Conservation (phyloP, 2,329 filamentous ascomycete species). For the Cytospora mali region DNA sequence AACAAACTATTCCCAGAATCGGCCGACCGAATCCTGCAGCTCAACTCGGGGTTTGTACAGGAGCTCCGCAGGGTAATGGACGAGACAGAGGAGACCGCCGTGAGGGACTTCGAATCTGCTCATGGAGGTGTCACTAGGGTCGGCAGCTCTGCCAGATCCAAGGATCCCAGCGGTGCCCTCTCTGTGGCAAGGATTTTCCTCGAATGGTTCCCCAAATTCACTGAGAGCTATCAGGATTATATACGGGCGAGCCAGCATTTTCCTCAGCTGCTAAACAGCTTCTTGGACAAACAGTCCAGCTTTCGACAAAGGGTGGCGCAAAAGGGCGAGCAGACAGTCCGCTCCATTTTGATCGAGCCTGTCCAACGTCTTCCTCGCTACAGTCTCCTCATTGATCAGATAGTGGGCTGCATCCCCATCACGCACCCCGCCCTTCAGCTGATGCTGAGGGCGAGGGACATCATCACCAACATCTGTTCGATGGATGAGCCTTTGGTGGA, state of each 20-base stretch:
- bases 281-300: slow-evolving; percentile 79
- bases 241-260: slow-evolving; percentile 89
- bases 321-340: slow-evolving; percentile 86
- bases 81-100: slow-evolving; percentile 78
- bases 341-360: slow-evolving; percentile 92
- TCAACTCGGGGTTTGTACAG: slow-evolving; percentile 80
- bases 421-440: slow-evolving; percentile 81
- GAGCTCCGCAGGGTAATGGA: slow-evolving; percentile 77
- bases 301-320: slow-evolving; percentile 80
- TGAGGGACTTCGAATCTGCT: slow-evolving; percentile 70
- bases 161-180: slow-evolving; percentile 77
- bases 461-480: slow-evolving; percentile 95
- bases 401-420: slow-evolving; percentile 81
- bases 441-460: slow-evolving; percentile 86
- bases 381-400: slow-evolving; percentile 94
- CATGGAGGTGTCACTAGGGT: slow-evolving; percentile 46
- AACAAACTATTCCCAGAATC: slow-evolving; percentile 80
- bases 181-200: slow-evolving; percentile 79
- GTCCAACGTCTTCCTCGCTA: slow-evolving; percentile 94
- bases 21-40: slow-evolving; percentile 75
- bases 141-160: slow-evolving; percentile 50
- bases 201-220: slow-evolving; percentile 92
- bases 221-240: slow-evolving; percentile 89
- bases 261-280: slow-evolving; percentile 75
- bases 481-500: slow-evolving; percentile 74